Base-by-base conservation (phyloP, 768 basidiomycete species). In the Amyloporia xantha region DNA sequence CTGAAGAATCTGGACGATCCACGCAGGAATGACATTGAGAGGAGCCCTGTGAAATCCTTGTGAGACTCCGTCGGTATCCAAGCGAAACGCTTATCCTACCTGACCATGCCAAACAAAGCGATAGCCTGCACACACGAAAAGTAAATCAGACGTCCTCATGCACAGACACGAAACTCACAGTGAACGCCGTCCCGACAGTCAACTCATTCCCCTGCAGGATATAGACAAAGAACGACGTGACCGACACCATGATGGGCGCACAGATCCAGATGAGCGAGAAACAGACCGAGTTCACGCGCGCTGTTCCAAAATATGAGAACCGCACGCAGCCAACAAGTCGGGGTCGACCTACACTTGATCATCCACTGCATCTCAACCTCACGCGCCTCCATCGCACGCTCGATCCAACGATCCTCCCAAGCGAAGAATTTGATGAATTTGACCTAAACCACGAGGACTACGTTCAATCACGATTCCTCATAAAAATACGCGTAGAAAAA, bases 381-480 rank as follows among this genome's bases (percentile, higher is more conserved):
- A 51, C 91, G 72, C 2, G 85, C 78, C 37, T 82, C 80, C 48
- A 81, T 59, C 0, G 75, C 81, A 11, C 80, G 73, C 23, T 75
- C 65, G 37, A 86, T 84, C 89, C 90, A 91, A 11, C 77, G 74
- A 36, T 82, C 75, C 55, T 87, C 85, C 75, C 86, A 89, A 1
- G 86, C 86, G 52, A 89, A 89, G 71, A 89, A 87, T 63, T 89
- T 87, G 71, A 86, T 82, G 59, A 86, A 85, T 64, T 85, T 85
- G 48, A 84, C 68, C 30, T 33, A 15, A 7, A 15, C n/a, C 30
- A 15, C 30, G 30, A 7, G 30, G 30, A 7, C 30, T 7, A 15
- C 30, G 7, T 77, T 79, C 27, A 11, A 4, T 10, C 6, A 30
- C 30, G 25, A 19, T n/a, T 21, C n/a, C 39, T 21, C 1, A 20